phyloP scores from a whole-genome alignment of 2,329 filamentous ascomycete genomes.

The Lasiodiplodia sp. region DNA sequence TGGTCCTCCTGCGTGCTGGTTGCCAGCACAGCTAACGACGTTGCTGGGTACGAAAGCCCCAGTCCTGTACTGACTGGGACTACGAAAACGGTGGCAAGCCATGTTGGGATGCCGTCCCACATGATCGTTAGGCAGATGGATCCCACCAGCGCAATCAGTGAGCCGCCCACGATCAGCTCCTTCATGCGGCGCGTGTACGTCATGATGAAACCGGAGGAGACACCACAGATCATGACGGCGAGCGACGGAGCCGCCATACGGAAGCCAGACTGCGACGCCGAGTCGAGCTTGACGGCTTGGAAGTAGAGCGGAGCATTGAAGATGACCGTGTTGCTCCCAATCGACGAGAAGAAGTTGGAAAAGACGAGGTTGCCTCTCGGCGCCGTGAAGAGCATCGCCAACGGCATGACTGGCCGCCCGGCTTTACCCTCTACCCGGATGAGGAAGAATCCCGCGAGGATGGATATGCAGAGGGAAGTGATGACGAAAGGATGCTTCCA shows the following conservation, averaged over 20 bases:
- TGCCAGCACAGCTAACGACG: slow-evolving; percentile 51
- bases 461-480: slow-evolving; percentile 52
- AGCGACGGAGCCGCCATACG: slow-evolving; percentile 71
- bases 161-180: slow-evolving; percentile 50
- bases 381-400: slow-evolving; percentile 54
- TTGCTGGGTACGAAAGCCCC: slow-evolving; percentile 52
- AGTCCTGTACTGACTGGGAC: slow-evolving; percentile 50
- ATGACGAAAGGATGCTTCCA: slow-evolving; percentile 61
- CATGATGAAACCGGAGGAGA: slow-evolving; percentile 53
- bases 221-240: slow-evolving; percentile 51
- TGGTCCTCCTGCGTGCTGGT: slow-evolving; percentile 54
- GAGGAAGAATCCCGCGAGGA: slow-evolving; percentile 50
- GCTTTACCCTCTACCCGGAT: slow-evolving; percentile 49
- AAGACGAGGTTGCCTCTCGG: slow-evolving; percentile 59
- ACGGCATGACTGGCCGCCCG: slow-evolving; percentile 57
- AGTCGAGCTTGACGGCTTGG: slow-evolving; percentile 58
- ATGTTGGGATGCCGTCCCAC: slow-evolving; percentile 48
- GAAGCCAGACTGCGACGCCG: slow-evolving; percentile 74
- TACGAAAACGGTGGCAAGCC: slow-evolving; percentile 51
- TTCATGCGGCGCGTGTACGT: slow-evolving; percentile 53
- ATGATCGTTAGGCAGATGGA: slow-evolving; percentile 45
- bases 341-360: slow-evolving; percentile 59
- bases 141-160: slow-evolving; percentile 47
- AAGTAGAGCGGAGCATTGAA: slow-evolving; percentile 78
- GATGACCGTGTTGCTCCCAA: slow-evolving; percentile 63